Base-by-base conservation (phyloP, 305 asterid species). In the Ruellia speciosa region DNA sequence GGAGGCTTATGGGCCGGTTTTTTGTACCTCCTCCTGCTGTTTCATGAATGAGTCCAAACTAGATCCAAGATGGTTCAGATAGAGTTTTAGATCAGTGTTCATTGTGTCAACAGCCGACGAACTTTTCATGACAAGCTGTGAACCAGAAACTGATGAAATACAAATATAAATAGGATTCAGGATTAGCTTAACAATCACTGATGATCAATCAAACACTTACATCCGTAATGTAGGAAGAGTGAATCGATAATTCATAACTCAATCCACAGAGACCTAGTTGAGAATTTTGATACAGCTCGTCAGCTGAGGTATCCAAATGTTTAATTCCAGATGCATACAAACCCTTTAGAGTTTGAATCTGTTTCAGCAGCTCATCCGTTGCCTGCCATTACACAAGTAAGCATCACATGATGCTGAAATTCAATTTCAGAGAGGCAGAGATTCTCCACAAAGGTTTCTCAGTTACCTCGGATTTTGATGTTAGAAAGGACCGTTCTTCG, bases 21-120 rank as follows among this genome's bases (percentile, higher is more conserved):
- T 59, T 31, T 57, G 11, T 66, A 78, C 87, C 87, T 75, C 82
- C 16, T 68, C 62, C 46, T 75, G 77, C 70, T 66, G 75, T 70
- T 43, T 63, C 59, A 76, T 46, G 33, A 71, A 75, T 34, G 77
- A 66, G 18, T 66, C 45, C 14, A 73, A 34, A 58, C 59, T 71
- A 24, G 61, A 59, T 57, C 67, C 71, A 37, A 75, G 82, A 52
- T 50, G 60, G 53, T 15, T 47, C 41, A 81, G 68, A 60, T 62
- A 66, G 59, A 53, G 62, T 69, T 66, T 74, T 40, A 81, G 79
- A 58, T 70, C 69, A 50, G 69, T 68, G 45, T 56, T 74, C 52
- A 65, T 46, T 18, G 63, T 58, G 55, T 62, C 62, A 56, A 75
- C 69, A 47, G 73, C 77, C 9, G 76, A 66, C 40, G 79, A 62